Evolutionary conservation across 148 eudicot genomes (phyloP).

Genomic region (Rheum nobile): DNA sequence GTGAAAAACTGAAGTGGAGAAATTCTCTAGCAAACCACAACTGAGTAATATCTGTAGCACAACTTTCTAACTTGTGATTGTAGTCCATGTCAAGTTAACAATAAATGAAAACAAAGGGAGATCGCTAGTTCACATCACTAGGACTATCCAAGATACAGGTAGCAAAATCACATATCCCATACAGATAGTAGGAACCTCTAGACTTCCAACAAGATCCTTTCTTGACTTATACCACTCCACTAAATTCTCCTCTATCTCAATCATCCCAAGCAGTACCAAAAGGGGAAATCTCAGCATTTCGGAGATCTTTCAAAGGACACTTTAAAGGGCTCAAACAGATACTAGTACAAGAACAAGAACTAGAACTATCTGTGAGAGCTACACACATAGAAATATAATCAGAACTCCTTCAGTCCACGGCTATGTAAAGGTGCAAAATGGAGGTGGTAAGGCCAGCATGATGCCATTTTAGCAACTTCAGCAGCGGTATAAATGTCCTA

Average conservation of each 20-base stretch:
- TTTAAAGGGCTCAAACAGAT: no score
- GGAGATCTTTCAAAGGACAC: not conserved
- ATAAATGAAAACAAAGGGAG: no score
- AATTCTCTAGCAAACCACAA: not conserved
- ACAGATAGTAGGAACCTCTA: not conserved
- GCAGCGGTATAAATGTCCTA: not conserved
- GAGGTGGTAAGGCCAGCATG: no score
- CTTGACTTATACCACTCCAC: no score
- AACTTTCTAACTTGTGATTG: not conserved
- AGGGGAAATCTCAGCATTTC: not conserved
- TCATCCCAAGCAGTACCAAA: not conserved
- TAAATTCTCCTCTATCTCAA: not conserved
- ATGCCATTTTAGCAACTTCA: not conserved
- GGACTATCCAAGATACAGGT: not conserved
- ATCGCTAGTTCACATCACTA: not conserved
- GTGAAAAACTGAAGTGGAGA: not conserved
- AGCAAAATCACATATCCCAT: not conserved
- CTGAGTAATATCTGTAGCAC: no score
- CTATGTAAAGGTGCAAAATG: not conserved
- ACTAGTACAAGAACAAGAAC: no score
- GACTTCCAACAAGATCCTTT: not conserved
- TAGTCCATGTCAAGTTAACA: not conserved
- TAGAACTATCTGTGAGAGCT: no score
- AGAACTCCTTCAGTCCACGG: not conserved
- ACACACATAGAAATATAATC: no score